Evolutionary conservation across 2,329 filamentous ascomycete genomes (phyloP).

Genomic region (Nothophoma quercina): DNA sequence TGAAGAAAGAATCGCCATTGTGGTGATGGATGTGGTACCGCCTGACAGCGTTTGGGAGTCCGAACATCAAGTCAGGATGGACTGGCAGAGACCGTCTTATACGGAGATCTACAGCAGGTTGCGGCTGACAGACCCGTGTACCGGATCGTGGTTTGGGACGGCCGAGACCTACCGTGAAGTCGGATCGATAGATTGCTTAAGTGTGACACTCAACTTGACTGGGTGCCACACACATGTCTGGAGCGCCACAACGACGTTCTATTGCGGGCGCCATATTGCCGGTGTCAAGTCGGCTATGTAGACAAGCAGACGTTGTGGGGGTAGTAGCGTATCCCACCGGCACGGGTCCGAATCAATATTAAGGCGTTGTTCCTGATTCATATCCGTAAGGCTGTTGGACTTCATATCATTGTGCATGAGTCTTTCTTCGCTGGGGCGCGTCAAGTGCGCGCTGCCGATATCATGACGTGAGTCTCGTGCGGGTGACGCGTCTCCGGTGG

Average conservation of each 20-base stretch:
- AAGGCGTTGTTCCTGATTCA: too few relatives aligned
- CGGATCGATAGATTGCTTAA: background rate
- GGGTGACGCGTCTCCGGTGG: too few relatives aligned
- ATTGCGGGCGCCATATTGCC: slow-evolving; percentile 8
- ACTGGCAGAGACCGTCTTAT: too few relatives aligned
- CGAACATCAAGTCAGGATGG: too few relatives aligned
- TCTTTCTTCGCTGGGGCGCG: too few relatives aligned
- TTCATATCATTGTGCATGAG: too few relatives aligned
- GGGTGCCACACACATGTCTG: background rate
- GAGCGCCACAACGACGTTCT: too few relatives aligned
- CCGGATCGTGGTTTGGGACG: background rate
- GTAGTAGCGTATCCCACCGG: background rate
- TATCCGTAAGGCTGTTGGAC: too few relatives aligned
- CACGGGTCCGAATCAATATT: background rate
- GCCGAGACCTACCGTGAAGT: background rate
- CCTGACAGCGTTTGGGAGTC: too few relatives aligned
- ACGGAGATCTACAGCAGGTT: background rate
- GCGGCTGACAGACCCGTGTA: background rate
- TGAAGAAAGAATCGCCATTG: background rate
- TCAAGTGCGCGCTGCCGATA: too few relatives aligned
- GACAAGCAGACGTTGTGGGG: background rate
- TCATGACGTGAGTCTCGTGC: too few relatives aligned
- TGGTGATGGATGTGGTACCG: too few relatives aligned
- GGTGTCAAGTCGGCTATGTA: slow-evolving; percentile 8
- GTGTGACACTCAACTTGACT: background rate